Evolutionary conservation across 345 rosid genomes (phyloP).

Genomic region (Brassica napus): DNA sequence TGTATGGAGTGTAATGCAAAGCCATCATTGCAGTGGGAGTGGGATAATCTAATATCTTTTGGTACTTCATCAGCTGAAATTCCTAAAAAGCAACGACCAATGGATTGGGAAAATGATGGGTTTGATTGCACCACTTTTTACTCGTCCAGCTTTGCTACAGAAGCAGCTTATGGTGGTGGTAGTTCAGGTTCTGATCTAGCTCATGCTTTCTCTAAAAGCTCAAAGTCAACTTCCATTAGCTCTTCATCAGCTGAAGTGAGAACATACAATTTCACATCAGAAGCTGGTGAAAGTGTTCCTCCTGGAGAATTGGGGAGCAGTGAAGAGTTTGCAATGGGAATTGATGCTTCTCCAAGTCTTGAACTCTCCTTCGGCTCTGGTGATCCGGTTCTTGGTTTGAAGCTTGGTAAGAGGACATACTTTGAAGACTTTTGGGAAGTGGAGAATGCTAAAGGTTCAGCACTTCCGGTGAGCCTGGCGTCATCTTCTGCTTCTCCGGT

Average conservation of each 20-base stretch:
- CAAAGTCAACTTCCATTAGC: slow-evolving; percentile 14
- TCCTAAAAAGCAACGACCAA: slow-evolving; percentile 49
- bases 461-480: neutral
- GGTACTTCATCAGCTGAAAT: slow-evolving; percentile 54
- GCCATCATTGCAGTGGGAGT: slow-evolving; percentile 71
- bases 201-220: slow-evolving; percentile 52
- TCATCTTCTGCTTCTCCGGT: slow-evolving; percentile 9
- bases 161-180: slow-evolving; percentile 42
- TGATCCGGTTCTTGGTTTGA: slow-evolving; percentile 11
- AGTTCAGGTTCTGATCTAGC: slow-evolving; percentile 57
- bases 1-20: slow-evolving; percentile 88
- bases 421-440: slow-evolving; percentile 19
- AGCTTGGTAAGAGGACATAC: slow-evolving; percentile 9
- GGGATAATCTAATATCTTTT: slow-evolving; percentile 70
- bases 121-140: slow-evolving; percentile 47
- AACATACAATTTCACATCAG: slow-evolving; percentile 1
- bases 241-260: slow-evolving; percentile 9
- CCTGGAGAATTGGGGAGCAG: neutral
- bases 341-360: slow-evolving; percentile 8
- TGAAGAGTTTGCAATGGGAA: neutral
- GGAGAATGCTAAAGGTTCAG: neutral
- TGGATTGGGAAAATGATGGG: slow-evolving; percentile 68
- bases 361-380: slow-evolving; percentile 11
- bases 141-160: slow-evolving; percentile 52
- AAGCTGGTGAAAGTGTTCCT: slow-evolving; percentile 9